phyloP scores from a whole-genome alignment of 768 basidiomycete species.

The Suillus decipiens region DNA sequence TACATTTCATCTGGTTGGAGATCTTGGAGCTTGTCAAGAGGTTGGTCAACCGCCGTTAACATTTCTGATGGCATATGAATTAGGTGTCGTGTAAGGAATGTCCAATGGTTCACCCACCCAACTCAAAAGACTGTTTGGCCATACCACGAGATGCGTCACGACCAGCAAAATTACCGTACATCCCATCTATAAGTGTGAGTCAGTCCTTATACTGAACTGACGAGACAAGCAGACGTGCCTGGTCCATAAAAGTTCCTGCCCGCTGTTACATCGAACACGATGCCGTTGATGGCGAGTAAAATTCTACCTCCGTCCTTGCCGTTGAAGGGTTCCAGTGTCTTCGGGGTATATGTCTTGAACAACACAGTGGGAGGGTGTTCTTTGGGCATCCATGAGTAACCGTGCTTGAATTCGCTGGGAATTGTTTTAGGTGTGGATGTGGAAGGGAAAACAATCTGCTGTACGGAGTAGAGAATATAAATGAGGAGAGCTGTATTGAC shows the following conservation, averaged over 20 bases:
- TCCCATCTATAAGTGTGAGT: conserved; percentile 61
- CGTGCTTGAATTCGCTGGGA: conserved; percentile 73
- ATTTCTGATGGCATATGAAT: conserved; percentile 56
- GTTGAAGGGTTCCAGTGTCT: conserved; percentile 67
- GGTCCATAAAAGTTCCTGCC: conserved; percentile 95
- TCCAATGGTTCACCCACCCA: conserved; percentile 52
- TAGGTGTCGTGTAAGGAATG: conserved; percentile 5
- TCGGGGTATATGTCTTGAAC: conserved; percentile 78
- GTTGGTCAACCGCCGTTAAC: conserved; percentile 85
- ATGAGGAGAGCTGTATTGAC: conserved; percentile 77
- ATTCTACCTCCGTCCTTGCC: conserved; percentile 71
- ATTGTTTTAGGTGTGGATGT: conserved; percentile 47
- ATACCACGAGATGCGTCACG: conserved; percentile 94
- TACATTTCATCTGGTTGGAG: conserved; percentile 83
- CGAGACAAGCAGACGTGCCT: conserved; percentile 49
- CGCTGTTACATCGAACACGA: conserved; percentile 90
- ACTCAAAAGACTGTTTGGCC: conserved; percentile 96
- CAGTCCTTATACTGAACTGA: conserved; percentile 6
- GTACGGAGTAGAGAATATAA: conserved; percentile 77
- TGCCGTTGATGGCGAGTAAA: conserved; percentile 81
- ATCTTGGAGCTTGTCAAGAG: conserved; percentile 81
- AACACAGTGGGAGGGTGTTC: conserved; percentile 76
- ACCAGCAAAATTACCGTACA: conserved; percentile 98
- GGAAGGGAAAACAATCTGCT: conserved; percentile 75
- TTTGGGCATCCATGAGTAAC: conserved; percentile 93